Conservation (phyloP, 176 grass and related monocot genomes). For the Areca catechu region DNA sequence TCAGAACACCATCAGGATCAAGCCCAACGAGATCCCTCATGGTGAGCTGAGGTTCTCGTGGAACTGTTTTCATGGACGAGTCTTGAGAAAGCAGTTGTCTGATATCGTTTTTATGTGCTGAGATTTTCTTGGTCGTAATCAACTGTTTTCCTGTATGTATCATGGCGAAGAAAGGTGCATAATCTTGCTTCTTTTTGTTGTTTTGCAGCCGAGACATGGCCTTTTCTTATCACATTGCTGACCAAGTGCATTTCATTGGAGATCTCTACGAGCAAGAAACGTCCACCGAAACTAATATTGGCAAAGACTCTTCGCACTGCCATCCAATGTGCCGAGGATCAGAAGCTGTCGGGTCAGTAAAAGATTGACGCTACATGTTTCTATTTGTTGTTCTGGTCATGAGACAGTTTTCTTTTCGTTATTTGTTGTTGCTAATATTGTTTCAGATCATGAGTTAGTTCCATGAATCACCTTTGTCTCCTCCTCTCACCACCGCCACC, state of each 20-base stretch:
- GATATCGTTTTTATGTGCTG: background rate
- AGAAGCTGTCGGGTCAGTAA: conserved; percentile 44
- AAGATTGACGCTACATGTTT: background rate
- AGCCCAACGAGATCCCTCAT: conserved; percentile 30
- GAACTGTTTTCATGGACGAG: background rate
- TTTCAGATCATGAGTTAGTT: too few relatives aligned
- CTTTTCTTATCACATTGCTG: conserved; percentile 39
- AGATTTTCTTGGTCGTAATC: background rate
- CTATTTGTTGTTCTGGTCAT: too few relatives aligned
- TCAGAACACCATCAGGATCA: conserved; percentile 38
- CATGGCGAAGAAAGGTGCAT: background rate
- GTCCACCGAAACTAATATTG: conserved; percentile 31
- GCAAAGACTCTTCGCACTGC: conserved; percentile 57
- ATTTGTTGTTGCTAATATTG: too few relatives aligned
- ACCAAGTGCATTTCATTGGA: conserved; percentile 39
- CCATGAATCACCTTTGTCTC: too few relatives aligned
- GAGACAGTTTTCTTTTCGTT: too few relatives aligned
- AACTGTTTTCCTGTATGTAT: background rate
- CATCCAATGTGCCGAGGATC: conserved; percentile 50
- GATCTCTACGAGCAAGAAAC: conserved; percentile 55
- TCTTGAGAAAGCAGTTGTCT: too few relatives aligned
- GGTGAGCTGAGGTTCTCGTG: conserved; percentile 21
- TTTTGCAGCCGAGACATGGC: conserved; percentile 66
- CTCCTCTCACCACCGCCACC: too few relatives aligned
- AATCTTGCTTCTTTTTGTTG: conserved; percentile 13